Percentiles rank a stretch among this genome's conserved stretches.
Conservation (phyloP, 2,329 filamentous ascomycete species). For the Pestalotiopsis sp. region DNA sequence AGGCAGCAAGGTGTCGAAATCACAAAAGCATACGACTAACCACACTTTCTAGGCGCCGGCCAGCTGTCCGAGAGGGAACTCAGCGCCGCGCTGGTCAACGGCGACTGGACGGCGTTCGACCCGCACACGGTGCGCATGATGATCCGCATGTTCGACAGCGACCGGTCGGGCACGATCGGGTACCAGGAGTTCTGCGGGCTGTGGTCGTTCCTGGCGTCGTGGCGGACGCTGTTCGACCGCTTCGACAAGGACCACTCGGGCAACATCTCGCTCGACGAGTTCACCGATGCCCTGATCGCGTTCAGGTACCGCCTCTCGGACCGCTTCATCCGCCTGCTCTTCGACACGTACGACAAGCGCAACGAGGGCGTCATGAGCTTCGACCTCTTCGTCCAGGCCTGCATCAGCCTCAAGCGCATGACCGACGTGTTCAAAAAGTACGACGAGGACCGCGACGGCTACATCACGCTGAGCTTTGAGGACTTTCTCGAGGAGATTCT, state of each 20-base stretch:
- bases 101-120: constrained; percentile 94
- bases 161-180: constrained; percentile 84
- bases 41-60: constrained; percentile 59
- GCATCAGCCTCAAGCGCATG: constrained; percentile 96
- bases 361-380: constrained; percentile 77
- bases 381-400: constrained; percentile 96
- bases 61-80: constrained; percentile 85
- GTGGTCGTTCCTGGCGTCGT: constrained; percentile 93
- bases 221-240: constrained; percentile 91
- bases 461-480: constrained; percentile 80
- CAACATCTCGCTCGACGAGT: constrained; percentile 83
- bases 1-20: constrained; percentile 21
- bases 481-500: constrained; percentile 73
- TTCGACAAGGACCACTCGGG: constrained; percentile 88
- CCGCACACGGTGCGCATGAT: constrained; percentile 95
- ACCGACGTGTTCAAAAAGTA: constrained; percentile 99
- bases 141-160: constrained; percentile 98
- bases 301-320: constrained; percentile 91
- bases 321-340: constrained; percentile 81
- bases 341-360: constrained; percentile 84
- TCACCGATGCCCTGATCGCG: constrained; percentile 83
- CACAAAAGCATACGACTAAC: neutral
- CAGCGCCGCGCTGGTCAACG: constrained; percentile 88
- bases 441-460: constrained; percentile 94
- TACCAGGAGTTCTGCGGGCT: constrained; percentile 96